Evolutionary conservation across 1,284 basidiomycete genomes (phyloP).

Genomic region (Ceratobasidium sp.): DNA sequence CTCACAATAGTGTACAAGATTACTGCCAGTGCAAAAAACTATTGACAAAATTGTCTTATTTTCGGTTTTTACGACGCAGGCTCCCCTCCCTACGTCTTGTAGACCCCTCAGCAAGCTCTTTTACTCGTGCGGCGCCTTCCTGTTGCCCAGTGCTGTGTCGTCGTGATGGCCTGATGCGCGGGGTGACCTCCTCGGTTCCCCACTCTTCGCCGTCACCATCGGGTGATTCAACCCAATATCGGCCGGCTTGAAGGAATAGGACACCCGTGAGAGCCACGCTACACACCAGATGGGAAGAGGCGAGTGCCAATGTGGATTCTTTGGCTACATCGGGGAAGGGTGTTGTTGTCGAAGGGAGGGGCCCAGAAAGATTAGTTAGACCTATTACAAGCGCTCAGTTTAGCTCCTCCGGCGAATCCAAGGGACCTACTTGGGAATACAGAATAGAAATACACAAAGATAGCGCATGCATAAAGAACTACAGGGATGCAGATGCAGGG

Average conservation of each 20-base stretch:
- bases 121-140: background rate
- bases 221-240: constrained; percentile 69
- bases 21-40: constrained; percentile 9
- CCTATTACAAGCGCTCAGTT: constrained; percentile 17
- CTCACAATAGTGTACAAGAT: constrained; percentile 28
- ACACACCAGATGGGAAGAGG: constrained; percentile 81
- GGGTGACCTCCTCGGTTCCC: constrained; percentile 28
- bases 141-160: constrained; percentile 29
- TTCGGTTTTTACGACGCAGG: constrained; percentile 32
- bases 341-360: constrained; percentile 48
- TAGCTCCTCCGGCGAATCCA: constrained; percentile 55
- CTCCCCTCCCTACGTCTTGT: constrained; percentile 19
- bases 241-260: constrained; percentile 77
- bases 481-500: constrained; percentile 34
- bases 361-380: constrained; percentile 38
- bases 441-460: constrained; percentile 73
- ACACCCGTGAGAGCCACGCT: constrained; percentile 84
- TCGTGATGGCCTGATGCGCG: constrained; percentile 33
- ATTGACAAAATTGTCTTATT: constrained; percentile 23
- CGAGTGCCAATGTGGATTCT: constrained; percentile 61
- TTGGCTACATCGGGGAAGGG: constrained; percentile 54
- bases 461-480: constrained; percentile 78
- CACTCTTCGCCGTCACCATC: constrained; percentile 64
- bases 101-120: background rate
- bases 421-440: constrained; percentile 74